phyloP scores from a whole-genome alignment of 2,329 filamentous ascomycete genomes.

The Exophiala bonariae region DNA sequence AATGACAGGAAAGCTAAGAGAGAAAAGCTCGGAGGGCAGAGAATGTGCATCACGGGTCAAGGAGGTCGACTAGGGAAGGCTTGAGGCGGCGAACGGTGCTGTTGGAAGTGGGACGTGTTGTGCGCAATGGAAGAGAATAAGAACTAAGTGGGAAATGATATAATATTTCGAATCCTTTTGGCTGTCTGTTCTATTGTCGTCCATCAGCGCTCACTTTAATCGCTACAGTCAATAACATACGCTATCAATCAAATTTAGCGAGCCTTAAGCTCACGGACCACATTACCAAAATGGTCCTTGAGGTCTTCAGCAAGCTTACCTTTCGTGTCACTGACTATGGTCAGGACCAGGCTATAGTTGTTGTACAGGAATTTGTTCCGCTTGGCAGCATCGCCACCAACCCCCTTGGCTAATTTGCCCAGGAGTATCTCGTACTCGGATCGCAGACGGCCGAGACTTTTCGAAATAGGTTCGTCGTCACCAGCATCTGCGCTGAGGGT shows the following conservation, averaged over 20 bases:
- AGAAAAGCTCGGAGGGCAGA: too few relatives aligned
- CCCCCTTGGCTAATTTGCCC: conserved; percentile 71
- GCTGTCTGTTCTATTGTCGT: too few relatives aligned
- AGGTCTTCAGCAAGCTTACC: conserved; percentile 64
- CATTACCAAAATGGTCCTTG: conserved; percentile 69
- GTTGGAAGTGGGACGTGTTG: too few relatives aligned
- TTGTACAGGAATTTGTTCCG: conserved; percentile 88
- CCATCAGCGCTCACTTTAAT: too few relatives aligned
- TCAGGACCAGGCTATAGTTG: conserved; percentile 92
- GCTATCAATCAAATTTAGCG: conserved; percentile 1
- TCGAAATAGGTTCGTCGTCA: conserved; percentile 88
- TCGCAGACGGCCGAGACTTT: conserved; percentile 74
- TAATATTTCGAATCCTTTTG: too few relatives aligned
- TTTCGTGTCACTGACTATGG: conserved; percentile 71
- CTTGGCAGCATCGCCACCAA: conserved; percentile 72
- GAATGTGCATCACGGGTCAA: too few relatives aligned
- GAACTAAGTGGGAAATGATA: too few relatives aligned
- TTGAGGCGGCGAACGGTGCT: too few relatives aligned
- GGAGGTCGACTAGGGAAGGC: too few relatives aligned
- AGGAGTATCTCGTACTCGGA: conserved; percentile 83
- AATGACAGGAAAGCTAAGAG: too few relatives aligned
- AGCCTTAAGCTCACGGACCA: conserved; percentile 37
- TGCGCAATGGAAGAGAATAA: too few relatives aligned
- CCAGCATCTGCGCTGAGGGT: conserved; percentile 83
- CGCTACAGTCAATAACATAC: too few relatives aligned